A percentile compares a stretch with the other conserved stretches of the same genome.
Conservation (phyloP, 345 rosid species). For the Geranium rotundifolium region DNA sequence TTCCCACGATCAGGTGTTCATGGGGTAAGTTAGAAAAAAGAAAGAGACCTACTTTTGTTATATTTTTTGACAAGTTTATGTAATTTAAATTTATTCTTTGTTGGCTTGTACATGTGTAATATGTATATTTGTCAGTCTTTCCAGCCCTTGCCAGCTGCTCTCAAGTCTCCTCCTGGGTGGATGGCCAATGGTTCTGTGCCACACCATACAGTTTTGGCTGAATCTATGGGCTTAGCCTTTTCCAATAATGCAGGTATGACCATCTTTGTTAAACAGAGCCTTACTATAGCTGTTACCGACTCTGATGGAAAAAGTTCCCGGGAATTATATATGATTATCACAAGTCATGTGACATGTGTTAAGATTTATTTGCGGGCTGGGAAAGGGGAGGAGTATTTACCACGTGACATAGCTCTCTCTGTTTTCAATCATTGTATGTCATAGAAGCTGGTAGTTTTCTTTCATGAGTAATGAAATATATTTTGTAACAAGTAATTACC, state of each 20-base stretch:
- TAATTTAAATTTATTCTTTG: background rate
- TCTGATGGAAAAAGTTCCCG: background rate
- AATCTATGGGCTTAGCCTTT: constrained; percentile 21
- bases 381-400: background rate
- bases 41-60: background rate
- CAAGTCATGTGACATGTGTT: background rate
- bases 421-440: too few relatives aligned
- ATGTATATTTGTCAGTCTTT: constrained; percentile 18
- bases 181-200: constrained; percentile 24
- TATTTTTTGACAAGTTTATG: too few relatives aligned
- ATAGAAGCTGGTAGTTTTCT: background rate
- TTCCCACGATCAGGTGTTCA: constrained; percentile 29
- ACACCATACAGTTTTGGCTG: constrained; percentile 25
- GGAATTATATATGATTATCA: background rate
- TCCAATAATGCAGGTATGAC: constrained; percentile 21
- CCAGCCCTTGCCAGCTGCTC: constrained; percentile 21
- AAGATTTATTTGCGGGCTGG: background rate
- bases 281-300: background rate
- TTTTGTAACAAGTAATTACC: background rate
- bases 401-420: background rate
- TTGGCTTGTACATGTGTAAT: background rate
- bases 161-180: constrained; percentile 29
- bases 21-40: constrained; percentile 18
- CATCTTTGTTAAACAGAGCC: background rate
- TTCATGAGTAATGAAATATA: background rate